Conservation (phyloP, 306 rosid genomes). For the Crotalaria pallida region DNA sequence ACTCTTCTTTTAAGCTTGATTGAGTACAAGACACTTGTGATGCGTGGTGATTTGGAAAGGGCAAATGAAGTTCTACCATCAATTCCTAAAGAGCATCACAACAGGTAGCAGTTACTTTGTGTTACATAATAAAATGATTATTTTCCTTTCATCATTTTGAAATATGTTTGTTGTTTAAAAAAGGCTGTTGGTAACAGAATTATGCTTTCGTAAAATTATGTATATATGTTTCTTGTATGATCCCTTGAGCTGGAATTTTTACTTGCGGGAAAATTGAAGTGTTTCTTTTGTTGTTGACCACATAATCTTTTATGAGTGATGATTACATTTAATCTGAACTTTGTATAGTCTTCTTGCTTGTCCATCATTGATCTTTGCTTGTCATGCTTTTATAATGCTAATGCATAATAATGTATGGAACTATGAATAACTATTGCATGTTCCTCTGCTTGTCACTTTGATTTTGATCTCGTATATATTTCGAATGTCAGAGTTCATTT, state of each 20-base stretch:
- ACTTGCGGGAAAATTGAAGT: not conserved
- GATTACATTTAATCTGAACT: constrained; percentile 3
- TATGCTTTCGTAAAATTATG: not conserved
- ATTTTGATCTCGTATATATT: constrained; percentile 1
- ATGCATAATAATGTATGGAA: too few species aligned
- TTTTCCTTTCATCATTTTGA: not conserved
- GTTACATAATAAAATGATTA: not conserved
- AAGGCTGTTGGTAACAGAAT: constrained; percentile 8
- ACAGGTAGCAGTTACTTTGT: constrained; percentile 49
- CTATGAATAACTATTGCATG: not conserved
- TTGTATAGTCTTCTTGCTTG: not conserved
- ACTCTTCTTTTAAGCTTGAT: constrained; percentile 91
- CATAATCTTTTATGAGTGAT: not conserved
- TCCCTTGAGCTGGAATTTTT: constrained; percentile 2
- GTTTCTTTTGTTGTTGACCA: constrained; percentile 5
- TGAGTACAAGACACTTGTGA: constrained; percentile 96
- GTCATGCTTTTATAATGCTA: constrained; percentile 10
- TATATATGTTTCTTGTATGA: not conserved
- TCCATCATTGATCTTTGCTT: constrained; percentile 6
- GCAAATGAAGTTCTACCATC: constrained; percentile 84
- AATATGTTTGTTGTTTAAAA: constrained; percentile 14
- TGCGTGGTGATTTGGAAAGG: constrained; percentile 96
- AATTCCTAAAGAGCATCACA: constrained; percentile 94
- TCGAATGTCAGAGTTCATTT: not conserved
- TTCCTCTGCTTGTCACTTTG: constrained; percentile 11